A percentile compares a stretch with the other conserved stretches of the same genome.
These are phyloP conservation scores for Hanseniaspora gamundiae DNA, from an alignment of 1,139 yeast genomes.

Conservation along the genomic window DNA sequence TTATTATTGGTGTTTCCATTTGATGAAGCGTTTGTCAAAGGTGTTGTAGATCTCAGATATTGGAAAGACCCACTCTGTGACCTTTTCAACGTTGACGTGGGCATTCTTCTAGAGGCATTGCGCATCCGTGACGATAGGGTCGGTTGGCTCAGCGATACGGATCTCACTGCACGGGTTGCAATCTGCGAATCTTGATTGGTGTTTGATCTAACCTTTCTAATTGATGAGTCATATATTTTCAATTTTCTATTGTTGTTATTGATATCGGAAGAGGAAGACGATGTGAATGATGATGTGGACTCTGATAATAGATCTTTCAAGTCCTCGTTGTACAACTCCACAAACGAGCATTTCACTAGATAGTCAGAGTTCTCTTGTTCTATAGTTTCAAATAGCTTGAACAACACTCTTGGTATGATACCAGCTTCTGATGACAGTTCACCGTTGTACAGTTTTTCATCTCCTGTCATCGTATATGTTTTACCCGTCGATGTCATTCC, in stretches of 20 bases:
- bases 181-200: neutral
- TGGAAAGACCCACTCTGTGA: constrained; percentile 2
- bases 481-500: constrained; percentile 79
- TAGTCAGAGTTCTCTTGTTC: constrained; percentile 30
- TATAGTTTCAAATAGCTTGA: constrained; percentile 39
- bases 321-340: constrained; percentile 66
- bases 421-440: constrained; percentile 55
- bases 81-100: constrained; percentile 2
- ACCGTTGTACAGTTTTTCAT: constrained; percentile 34
- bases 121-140: neutral
- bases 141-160: constrained; percentile 3
- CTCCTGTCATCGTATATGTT: constrained; percentile 73
- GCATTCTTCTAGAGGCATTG: neutral
- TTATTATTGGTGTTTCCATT: neutral
- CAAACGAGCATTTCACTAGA: constrained; percentile 53
- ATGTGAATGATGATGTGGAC: constrained; percentile 9
- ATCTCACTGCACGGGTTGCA: neutral
- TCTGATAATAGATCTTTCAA: constrained; percentile 49
- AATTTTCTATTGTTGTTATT: constrained; percentile 28
- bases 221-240: constrained; percentile 36
- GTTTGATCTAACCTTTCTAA: neutral
- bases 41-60: neutral
- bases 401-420: constrained; percentile 53
- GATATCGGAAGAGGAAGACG: constrained; percentile 5
- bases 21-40: neutral